Base-by-base conservation (phyloP, 148 eudicot species). In the Persicaria maculosa region DNA sequence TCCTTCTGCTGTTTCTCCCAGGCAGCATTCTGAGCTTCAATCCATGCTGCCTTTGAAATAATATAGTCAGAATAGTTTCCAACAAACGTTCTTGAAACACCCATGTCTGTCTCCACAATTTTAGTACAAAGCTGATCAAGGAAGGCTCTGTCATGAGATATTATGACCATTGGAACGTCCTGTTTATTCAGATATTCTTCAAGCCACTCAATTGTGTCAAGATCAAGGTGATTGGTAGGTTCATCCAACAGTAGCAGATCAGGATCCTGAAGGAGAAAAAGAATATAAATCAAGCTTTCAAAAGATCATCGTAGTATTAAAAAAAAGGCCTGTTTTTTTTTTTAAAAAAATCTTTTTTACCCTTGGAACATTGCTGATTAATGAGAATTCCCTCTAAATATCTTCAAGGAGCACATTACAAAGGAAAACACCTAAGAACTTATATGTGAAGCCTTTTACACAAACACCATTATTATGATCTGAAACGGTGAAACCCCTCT, bases 1-100 rank as follows among this genome's bases (percentile, higher is more conserved):
- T 95, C 97, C 84, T 89, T 95, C 81, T 92, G 96, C 43, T 92
- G 96, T 80, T 92, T 95, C 80, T 90, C 98, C 98, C 98, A 95
- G 46, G 97, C 97, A 70, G 91, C 86, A 84, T 80, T 77, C 77
- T 95, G 98, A 83, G 96, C 73, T 87, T 95, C 98, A 78, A 92
- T 79, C 98, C 97, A 95, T 73, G 93, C 72, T 52, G 96, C 98
- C 85, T 90, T 92, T 20, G 91, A 81, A 73, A 90, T 75, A 17
- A 95, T 67, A 80, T 85, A 95, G 67, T 92, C 86, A 10, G 99
- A 89, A 83, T 95, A 95, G 78, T 95, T 95, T 73, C 99, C 99
- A 20, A 65, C 72, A 50, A 79, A 95, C 72, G 97, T 92, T 79
- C 91, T 92, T 9, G 99, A 84, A 11, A 95, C 93, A 76, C 97